Percentiles rank a stretch among this genome's conserved stretches.
Evolutionary conservation across 164 flowering plant genomes (phyloP).

Genomic region (Hamamelis virginiana): DNA sequence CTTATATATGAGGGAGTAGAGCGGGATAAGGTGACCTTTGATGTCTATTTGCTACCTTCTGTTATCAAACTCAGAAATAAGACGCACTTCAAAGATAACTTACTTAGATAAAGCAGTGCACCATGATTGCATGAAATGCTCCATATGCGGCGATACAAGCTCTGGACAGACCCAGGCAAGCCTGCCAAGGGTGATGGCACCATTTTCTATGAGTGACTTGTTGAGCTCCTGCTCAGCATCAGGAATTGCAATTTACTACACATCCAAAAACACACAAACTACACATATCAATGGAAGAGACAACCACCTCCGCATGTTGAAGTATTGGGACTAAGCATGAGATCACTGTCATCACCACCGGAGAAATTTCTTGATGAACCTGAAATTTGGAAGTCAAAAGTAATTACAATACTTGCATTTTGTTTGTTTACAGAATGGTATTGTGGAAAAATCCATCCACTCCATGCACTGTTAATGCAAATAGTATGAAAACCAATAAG

Average conservation of each 20-base stretch:
- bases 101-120: conserved; percentile 86
- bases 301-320: conserved; percentile 76
- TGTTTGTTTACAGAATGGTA: not conserved
- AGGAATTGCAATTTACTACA: conserved; percentile 8
- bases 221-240: conserved; percentile 64
- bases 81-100: conserved; percentile 18
- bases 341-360: conserved; percentile 71
- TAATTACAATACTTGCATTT: not conserved
- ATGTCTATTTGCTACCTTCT: not conserved
- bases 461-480: not conserved
- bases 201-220: conserved; percentile 89
- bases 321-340: conserved; percentile 84
- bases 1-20: not conserved
- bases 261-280: not conserved
- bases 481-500: not conserved
- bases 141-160: conserved; percentile 93
- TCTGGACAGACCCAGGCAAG: conserved; percentile 97
- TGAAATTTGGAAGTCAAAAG: conserved; percentile 27
- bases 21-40: not conserved
- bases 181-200: conserved; percentile 97
- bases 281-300: not conserved
- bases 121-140: conserved; percentile 97
- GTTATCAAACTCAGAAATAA: not conserved
- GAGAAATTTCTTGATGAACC: conserved; percentile 87
- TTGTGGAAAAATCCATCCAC: not conserved